These are phyloP conservation scores for Syzygium grande DNA, from an alignment of 345 rosid species.

Conservation along the genomic window DNA sequence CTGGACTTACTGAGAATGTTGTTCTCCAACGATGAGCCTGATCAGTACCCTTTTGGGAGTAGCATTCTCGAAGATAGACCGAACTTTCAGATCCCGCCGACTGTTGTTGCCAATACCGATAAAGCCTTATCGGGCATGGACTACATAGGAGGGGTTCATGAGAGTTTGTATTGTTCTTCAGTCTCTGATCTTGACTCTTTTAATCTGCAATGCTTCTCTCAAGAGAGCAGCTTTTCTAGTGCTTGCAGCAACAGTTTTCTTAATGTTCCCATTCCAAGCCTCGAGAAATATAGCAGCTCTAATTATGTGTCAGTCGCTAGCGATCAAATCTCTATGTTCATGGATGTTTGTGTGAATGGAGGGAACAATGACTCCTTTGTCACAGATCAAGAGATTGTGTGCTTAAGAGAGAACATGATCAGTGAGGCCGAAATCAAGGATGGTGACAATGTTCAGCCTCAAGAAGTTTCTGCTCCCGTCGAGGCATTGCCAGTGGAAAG, in stretches of 20 bases:
- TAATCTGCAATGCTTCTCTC: slow-evolving; percentile 11
- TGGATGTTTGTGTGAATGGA: background rate
- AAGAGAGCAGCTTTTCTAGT: slow-evolving; percentile 16
- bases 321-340: background rate
- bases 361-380: background rate
- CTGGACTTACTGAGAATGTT: slow-evolving; percentile 35
- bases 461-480: slow-evolving; percentile 1
- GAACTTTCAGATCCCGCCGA: background rate
- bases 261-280: background rate
- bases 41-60: slow-evolving; percentile 23
- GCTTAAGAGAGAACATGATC: background rate
- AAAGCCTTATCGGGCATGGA: background rate
- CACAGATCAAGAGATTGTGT: background rate
- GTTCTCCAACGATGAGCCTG: slow-evolving; percentile 27
- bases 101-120: background rate
- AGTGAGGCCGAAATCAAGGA: background rate
- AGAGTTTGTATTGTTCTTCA: background rate
- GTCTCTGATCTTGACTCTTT: slow-evolving; percentile 5
- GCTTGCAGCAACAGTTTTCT: slow-evolving; percentile 4
- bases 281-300: background rate
- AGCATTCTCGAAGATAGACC: background rate
- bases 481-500: slow-evolving; percentile 27
- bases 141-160: background rate
- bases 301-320: background rate
- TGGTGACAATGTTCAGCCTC: background rate